Base-by-base conservation (phyloP, 1,139 yeast species). In the Taphrina wiesneri region DNA sequence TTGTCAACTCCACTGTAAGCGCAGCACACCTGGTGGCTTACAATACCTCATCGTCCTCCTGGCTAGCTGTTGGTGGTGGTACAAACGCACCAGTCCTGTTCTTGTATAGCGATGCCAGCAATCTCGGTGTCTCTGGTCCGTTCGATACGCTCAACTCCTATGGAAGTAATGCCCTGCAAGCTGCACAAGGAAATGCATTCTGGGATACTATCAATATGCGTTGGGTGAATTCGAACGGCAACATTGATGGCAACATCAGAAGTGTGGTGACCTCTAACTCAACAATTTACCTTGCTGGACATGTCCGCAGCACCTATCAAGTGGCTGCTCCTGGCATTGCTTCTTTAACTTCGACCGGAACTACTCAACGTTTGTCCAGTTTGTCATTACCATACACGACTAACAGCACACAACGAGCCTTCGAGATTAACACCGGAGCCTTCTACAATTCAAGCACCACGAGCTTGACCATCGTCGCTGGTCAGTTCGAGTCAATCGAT, bases 51-150 rank as follows among this genome's bases (percentile, higher is more conserved):
- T 68, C 71, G 0, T 63, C 71, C 11, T 66, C 69, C 34, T 63
- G 69, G 32, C 73, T 74, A 73, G 56, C 68, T 6, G 60, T 74
- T 13, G 75, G 73, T 11, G 65, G 63, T n/a, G 75, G 76, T 13
- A 67, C 74, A 4, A 70, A 72, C 66, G 75, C 74, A 13, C 71
- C 73, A 0, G 75, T 75, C 9, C 47, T 67, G 1, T 59, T 68
- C 13, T 72, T 76, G 17, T 74, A 70, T 9, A 52, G 21, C 11
- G 25, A 56, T 13, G 62, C 68, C 76, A 80, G 79, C 75, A 74
- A 73, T 13, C 54, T 76, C 36, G 81, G 77, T 17, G 72, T 83
- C 63, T 75, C 80, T 45, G 75, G 78, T 1, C 67, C 70, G 32
- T 74, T 76, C 47, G 65, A 74, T 13, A 61, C 67, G 23, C 69